Conservation (phyloP, 768 basidiomycete genomes). For the Ramaria rubella region DNA sequence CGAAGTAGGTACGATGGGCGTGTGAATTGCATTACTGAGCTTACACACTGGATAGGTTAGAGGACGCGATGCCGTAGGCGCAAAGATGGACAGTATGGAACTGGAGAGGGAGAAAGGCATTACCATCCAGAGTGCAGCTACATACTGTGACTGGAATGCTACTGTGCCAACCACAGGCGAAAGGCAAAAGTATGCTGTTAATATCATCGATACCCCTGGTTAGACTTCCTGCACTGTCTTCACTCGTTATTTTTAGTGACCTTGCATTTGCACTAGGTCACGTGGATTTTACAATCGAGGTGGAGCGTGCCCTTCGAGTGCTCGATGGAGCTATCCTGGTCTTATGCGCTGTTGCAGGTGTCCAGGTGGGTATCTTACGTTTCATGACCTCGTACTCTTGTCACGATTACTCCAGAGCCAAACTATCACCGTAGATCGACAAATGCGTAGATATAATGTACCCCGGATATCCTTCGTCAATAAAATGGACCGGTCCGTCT, state of each 20-base stretch:
- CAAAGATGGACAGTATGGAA: conserved; percentile 99
- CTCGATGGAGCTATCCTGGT: conserved; percentile 96
- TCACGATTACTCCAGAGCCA: conserved; percentile 57
- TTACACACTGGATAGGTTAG: conserved; percentile 51
- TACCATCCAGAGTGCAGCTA: conserved; percentile 97
- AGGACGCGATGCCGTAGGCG: conserved; percentile 91
- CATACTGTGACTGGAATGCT: conserved; percentile 94
- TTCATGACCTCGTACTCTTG: not conserved
- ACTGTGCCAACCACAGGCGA: conserved; percentile 51
- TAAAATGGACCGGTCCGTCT: conserved; percentile 87
- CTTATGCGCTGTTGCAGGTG: conserved; percentile 94
- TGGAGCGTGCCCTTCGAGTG: conserved; percentile 92
- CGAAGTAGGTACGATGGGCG: conserved; percentile 53
- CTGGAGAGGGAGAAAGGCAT: conserved; percentile 98
- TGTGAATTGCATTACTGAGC: not conserved
- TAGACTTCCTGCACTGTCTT: conserved; percentile 12
- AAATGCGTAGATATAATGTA: conserved; percentile 96
- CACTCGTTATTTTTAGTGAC: not conserved
- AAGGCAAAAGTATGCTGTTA: conserved; percentile 83
- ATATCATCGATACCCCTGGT: conserved; percentile 99
- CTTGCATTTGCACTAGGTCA: conserved; percentile 54
- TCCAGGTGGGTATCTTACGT: conserved; percentile 52
- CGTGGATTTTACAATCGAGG: conserved; percentile 99
- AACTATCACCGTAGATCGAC: conserved; percentile 97
- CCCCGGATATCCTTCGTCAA: conserved; percentile 96